Evolutionary conservation across 495 filamentous ascomycete species (phyloP), one percentile per base, ranked within the genome.

Genomic region (Glarea lozoyensis): DNA sequence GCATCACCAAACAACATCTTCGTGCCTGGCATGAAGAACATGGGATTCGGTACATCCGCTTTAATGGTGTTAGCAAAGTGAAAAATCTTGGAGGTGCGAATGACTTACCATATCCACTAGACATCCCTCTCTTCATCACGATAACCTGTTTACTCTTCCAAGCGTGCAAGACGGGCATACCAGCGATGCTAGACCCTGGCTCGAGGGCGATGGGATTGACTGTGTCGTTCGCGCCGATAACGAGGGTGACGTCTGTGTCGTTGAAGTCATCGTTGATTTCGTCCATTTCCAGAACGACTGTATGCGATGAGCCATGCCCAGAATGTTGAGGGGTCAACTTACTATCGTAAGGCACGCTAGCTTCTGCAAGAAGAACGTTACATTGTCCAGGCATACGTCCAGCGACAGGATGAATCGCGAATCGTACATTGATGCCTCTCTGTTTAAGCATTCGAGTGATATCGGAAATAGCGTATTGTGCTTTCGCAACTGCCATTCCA

Each of bases 101-200:
- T 34, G 40, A 19, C 13, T 15, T 35, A 35, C 32, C 84, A 57
- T 90, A 90, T 57, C 85, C 85, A 53, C 78, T 84, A 0, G 79
- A 76, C 82, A 88, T 78, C 31, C 84, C 76, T 13, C 85, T 68
- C 66, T 90, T 90, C 85, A 90, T 88, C 11, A 90, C 82, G 40
- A 90, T 72, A 3, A 86, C 82, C 53, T 90, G 84, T 66, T 87
- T 88, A 60, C 82, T 86, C 78, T 88, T 90, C 82, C 84, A 88
- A 19, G 84, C 84, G 43, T 88, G 82, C 45, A 90, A 64, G 19
- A 90, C 84, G 4, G 85, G 85, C 85, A 90, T 90, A 3, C 85
- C 85, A 0, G 83, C 84, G 53, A 90, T 88, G 4, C 82, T 68
- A 29, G 79, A 84, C 42, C 82, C 82, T 1, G 79, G 76, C 56